A percentile compares a stretch with the other conserved stretches of the same genome.
Conservation (phyloP, 768 basidiomycete species). For the Strobilomyces confusus region DNA sequence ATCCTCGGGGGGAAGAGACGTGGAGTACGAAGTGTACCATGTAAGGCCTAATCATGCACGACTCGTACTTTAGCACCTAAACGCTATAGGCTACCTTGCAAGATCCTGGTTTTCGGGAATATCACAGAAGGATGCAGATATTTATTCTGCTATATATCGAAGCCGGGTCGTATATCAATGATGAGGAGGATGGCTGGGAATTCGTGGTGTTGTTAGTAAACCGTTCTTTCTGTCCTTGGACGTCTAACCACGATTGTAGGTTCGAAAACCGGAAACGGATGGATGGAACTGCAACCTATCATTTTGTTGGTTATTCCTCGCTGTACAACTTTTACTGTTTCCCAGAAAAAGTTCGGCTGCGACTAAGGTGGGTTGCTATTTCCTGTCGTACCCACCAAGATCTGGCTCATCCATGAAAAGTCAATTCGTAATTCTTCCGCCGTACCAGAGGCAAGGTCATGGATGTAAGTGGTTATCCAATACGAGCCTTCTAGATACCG, state of each 20-base stretch:
- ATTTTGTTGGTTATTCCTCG: slow-evolving; percentile 93
- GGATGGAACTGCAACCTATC: slow-evolving; percentile 62
- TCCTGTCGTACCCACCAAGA: background rate
- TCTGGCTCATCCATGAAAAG: slow-evolving; percentile 36
- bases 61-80: slow-evolving; percentile 2
- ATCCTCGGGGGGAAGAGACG: slow-evolving; percentile 48
- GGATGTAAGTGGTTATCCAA: slow-evolving; percentile 59
- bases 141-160: slow-evolving; percentile 96
- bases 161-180: slow-evolving; percentile 90
- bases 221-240: background rate
- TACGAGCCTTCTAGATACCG: background rate
- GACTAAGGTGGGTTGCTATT: slow-evolving; percentile 62
- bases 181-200: slow-evolving; percentile 93
- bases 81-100: slow-evolving; percentile 67
- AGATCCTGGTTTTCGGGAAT: slow-evolving; percentile 86
- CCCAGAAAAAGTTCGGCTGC: slow-evolving; percentile 83
- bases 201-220: slow-evolving; percentile 76
- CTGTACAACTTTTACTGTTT: slow-evolving; percentile 95
- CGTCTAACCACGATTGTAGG: slow-evolving; percentile 36
- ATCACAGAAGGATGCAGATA: slow-evolving; percentile 88
- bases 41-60: slow-evolving; percentile 42
- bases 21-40: slow-evolving; percentile 90
- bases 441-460: slow-evolving; percentile 86
- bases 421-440: slow-evolving; percentile 91
- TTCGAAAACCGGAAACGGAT: slow-evolving; percentile 79